Conservation (phyloP, 495 filamentous ascomycete genomes). For the Astrothelium subdiscretum region DNA sequence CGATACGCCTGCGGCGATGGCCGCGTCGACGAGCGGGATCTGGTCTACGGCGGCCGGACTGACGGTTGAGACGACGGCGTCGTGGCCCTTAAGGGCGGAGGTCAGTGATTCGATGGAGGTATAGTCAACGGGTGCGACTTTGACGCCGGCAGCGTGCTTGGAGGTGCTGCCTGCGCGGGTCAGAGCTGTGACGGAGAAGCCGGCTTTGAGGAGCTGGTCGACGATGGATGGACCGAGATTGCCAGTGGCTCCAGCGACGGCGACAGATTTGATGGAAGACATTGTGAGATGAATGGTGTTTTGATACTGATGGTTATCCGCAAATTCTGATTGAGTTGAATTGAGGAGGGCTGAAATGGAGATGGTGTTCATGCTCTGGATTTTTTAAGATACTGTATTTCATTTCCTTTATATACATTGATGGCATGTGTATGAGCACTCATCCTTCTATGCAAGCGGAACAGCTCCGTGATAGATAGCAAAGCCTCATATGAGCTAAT, state of each 20-base stretch:
- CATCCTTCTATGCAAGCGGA: too few relatives aligned
- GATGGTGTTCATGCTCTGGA: not conserved
- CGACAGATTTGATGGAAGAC: conserved; percentile 40
- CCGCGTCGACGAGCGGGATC: conserved; percentile 45
- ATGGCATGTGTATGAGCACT: too few relatives aligned
- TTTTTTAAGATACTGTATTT: too few relatives aligned
- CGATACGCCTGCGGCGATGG: conserved; percentile 44
- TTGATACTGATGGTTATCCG: not conserved
- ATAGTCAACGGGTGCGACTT: conserved; percentile 36
- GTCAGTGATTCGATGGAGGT: conserved; percentile 42
- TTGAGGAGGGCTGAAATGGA: not conserved
- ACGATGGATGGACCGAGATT: conserved; percentile 48
- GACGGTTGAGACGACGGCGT: conserved; percentile 46
- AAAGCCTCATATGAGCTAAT: too few relatives aligned
- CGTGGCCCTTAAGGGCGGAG: conserved; percentile 37
- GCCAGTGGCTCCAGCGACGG: conserved; percentile 43
- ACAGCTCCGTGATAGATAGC: not conserved
- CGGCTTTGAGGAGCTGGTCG: conserved; percentile 38
- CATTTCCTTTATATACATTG: too few relatives aligned
- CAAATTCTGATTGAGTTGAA: not conserved
- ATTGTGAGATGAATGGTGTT: conserved; percentile 14
- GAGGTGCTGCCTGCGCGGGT: conserved; percentile 36
- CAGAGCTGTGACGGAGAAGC: conserved; percentile 49
- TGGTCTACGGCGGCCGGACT: conserved; percentile 31
- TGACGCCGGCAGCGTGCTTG: conserved; percentile 27